These are phyloP conservation scores for Theobroma cacao DNA, from an alignment of 345 rosid genomes.

Conservation along the genomic window DNA sequence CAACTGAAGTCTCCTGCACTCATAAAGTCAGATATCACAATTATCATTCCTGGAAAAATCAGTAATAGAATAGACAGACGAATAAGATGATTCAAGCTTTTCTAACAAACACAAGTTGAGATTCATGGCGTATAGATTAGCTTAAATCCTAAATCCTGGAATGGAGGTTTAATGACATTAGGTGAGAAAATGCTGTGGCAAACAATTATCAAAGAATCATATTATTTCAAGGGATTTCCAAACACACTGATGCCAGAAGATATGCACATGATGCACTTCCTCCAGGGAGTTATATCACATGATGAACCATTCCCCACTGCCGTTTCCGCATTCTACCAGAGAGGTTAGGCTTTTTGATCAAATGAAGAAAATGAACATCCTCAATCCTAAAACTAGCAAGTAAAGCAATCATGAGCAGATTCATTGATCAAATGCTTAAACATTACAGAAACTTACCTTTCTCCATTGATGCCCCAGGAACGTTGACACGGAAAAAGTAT, in stretches of 20 bases:
- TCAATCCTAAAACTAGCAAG: neutral
- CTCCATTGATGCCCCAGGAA: slow-evolving; percentile 71
- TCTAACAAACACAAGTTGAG: neutral
- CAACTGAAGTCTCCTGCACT: slow-evolving; percentile 70
- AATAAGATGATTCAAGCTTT: neutral
- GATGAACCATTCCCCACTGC: neutral
- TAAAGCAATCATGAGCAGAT: neutral
- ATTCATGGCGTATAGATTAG: neutral
- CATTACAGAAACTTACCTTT: slow-evolving; percentile 44
- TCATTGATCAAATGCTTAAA: neutral
- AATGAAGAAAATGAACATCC: neutral
- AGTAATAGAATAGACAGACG: neutral
- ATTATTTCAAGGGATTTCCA: neutral
- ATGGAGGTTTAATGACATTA: neutral
- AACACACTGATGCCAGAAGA: neutral
- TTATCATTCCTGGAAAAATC: neutral
- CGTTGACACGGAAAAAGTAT: slow-evolving; percentile 56
- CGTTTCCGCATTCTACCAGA: neutral
- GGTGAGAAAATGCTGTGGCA: neutral
- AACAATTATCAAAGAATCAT: neutral
- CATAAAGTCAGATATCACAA: slow-evolving; percentile 16
- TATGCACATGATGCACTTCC: neutral
- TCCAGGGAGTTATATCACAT: neutral
- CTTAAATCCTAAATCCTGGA: neutral
- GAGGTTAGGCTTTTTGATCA: neutral